Percentiles rank a stretch among this genome's conserved stretches.
Evolutionary conservation across 257 asterid genomes (phyloP).

Genomic region (Solanum pinnatisectum): DNA sequence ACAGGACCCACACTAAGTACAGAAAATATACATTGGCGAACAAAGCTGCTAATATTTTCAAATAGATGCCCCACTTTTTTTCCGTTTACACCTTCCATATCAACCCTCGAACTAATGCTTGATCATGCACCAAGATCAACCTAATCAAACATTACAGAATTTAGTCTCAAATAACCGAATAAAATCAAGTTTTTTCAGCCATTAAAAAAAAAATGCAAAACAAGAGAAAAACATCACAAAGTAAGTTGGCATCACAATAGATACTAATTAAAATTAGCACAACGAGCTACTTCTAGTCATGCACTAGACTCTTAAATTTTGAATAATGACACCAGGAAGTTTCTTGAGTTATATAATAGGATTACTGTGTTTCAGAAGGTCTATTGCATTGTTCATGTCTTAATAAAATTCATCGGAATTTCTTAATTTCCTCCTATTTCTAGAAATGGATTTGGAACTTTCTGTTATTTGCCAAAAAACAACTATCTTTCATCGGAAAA

Average conservation of each 20-base stretch:
- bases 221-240: background rate
- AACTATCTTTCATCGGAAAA: background rate
- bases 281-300: background rate
- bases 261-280: background rate
- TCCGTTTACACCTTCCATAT: constrained; percentile 5
- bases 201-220: background rate
- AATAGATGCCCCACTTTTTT: background rate
- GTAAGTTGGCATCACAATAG: background rate
- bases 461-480: background rate
- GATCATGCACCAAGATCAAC: background rate
- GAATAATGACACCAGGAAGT: background rate
- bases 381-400: background rate
- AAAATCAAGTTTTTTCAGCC: background rate
- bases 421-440: background rate
- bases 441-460: background rate
- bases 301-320: background rate
- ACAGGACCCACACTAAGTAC: constrained; percentile 49
- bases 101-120: background rate
- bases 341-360: background rate
- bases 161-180: background rate
- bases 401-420: background rate
- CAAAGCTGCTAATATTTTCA: background rate
- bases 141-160: background rate
- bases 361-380: background rate
- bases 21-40: constrained; percentile 12